Conservation (phyloP, 1,284 basidiomycete species). For the Thecaphora thlaspeos region DNA sequence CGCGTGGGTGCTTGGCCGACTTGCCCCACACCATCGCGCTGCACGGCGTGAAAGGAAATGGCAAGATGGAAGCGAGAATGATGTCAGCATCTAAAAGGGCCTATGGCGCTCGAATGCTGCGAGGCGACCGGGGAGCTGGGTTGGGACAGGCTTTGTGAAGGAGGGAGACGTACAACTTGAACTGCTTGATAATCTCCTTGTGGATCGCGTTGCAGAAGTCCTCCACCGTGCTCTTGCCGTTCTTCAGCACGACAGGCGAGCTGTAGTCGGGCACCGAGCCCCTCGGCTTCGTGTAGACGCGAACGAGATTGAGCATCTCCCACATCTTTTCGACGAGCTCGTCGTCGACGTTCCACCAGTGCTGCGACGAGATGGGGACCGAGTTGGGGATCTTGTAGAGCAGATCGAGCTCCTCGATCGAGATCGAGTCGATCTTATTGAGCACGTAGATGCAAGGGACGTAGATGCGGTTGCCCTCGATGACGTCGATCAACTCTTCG, state of each 20-base stretch:
- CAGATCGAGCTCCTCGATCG: slow-evolving; percentile 95
- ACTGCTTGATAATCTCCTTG: slow-evolving; percentile 87
- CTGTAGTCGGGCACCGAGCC: slow-evolving; percentile 85
- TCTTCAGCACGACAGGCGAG: slow-evolving; percentile 68
- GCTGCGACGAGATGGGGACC: slow-evolving; percentile 86
- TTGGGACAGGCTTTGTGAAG: too few relatives aligned
- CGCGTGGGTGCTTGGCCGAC: slow-evolving; percentile 90
- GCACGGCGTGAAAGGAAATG: not conserved
- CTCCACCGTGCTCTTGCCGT: slow-evolving; percentile 67
- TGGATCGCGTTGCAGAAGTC: slow-evolving; percentile 81
- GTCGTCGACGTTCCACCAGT: slow-evolving; percentile 97
- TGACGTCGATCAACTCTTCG: slow-evolving; percentile 83
- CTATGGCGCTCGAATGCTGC: too few relatives aligned
- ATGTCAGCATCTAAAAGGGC: too few relatives aligned
- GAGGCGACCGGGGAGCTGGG: too few relatives aligned
- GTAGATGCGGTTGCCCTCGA: slow-evolving; percentile 72
- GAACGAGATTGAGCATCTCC: slow-evolving; percentile 61
- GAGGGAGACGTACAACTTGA: slow-evolving; percentile 67
- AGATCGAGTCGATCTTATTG: slow-evolving; percentile 79
- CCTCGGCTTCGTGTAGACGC: slow-evolving; percentile 83
- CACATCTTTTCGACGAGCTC: slow-evolving; percentile 73
- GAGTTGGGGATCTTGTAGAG: slow-evolving; percentile 87
- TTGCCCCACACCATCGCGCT: slow-evolving; percentile 90
- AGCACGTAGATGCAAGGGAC: slow-evolving; percentile 53
- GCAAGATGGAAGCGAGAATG: not conserved